Evolutionary conservation across 495 filamentous ascomycete genomes (phyloP).

Genomic region (Podospora fimiseda): DNA sequence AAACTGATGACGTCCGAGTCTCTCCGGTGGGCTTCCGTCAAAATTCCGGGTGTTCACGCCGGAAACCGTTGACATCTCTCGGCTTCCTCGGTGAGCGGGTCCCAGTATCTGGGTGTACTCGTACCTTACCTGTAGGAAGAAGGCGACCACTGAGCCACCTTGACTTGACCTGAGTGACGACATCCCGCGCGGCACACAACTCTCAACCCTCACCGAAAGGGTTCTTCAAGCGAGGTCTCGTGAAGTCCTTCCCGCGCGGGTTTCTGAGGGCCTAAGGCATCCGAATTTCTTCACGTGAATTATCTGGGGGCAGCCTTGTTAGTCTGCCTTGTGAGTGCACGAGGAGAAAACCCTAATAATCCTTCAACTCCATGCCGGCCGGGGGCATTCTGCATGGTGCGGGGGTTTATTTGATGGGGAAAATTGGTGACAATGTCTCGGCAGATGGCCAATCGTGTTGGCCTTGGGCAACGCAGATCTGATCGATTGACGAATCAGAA

Average conservation of each 20-base stretch:
- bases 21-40: background rate
- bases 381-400: background rate
- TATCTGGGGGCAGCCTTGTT: background rate
- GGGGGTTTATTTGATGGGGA: constrained; percentile 3
- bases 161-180: background rate
- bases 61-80: background rate
- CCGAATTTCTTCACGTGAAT: no score
- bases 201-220: background rate
- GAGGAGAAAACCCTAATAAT: constrained; percentile 3
- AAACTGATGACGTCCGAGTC: background rate
- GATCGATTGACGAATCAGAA: background rate
- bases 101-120: background rate
- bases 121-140: background rate
- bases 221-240: background rate
- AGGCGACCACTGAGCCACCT: background rate
- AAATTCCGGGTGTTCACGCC: background rate
- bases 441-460: constrained; percentile 21
- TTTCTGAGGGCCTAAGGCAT: background rate
- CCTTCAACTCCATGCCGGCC: constrained; percentile 1
- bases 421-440: constrained; percentile 13
- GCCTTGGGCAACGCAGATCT: constrained; percentile 1
- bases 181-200: background rate
- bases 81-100: background rate
- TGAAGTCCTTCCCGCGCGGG: background rate
- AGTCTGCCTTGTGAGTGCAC: constrained; percentile 6